Conservation (phyloP, 495 filamentous ascomycete genomes). For the Lophiotrema nucula region DNA sequence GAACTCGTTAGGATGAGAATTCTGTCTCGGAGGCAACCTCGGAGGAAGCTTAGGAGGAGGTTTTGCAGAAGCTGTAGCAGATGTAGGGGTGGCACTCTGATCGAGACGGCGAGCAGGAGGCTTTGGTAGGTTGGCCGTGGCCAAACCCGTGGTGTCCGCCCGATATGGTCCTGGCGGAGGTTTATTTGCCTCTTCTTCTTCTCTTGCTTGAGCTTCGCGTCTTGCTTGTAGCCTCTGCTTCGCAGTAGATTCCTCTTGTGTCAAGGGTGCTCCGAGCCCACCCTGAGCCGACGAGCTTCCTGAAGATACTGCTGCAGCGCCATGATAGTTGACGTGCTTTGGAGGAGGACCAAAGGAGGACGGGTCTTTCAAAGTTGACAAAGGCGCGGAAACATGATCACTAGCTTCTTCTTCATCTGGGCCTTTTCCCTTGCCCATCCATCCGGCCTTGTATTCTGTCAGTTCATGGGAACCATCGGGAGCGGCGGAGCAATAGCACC, state of each 20-base stretch:
- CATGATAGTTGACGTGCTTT: conserved; percentile 61
- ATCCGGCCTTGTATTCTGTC: too few species aligned
- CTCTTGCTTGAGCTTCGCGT: conserved; percentile 24
- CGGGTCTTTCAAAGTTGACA: conserved; percentile 81
- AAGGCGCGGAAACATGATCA: conserved; percentile 61
- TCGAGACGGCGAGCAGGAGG: conserved; percentile 61
- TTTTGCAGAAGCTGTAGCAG: conserved; percentile 32
- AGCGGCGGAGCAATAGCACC: conserved; percentile 1
- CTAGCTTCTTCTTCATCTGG: conserved; percentile 40
- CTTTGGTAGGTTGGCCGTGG: conserved; percentile 65
- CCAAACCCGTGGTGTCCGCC: conserved; percentile 67
- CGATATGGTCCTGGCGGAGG: conserved; percentile 67
- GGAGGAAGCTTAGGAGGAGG: conserved; percentile 65
- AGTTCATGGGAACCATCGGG: too few species aligned
- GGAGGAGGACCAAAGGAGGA: conserved; percentile 82
- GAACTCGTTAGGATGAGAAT: conserved; percentile 47
- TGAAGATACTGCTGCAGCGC: conserved; percentile 46
- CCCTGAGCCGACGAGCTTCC: conserved; percentile 48
- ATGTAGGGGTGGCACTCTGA: conserved; percentile 47
- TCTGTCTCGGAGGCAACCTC: conserved; percentile 68
- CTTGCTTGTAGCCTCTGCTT: conserved; percentile 33
- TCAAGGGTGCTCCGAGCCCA: conserved; percentile 51
- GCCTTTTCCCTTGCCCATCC: conserved; percentile 48
- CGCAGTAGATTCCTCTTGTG: conserved; percentile 44
- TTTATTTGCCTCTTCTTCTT: conserved; percentile 41